Base-by-base conservation (phyloP, 2,329 filamentous ascomycete species). In the Diplodia mutila region DNA sequence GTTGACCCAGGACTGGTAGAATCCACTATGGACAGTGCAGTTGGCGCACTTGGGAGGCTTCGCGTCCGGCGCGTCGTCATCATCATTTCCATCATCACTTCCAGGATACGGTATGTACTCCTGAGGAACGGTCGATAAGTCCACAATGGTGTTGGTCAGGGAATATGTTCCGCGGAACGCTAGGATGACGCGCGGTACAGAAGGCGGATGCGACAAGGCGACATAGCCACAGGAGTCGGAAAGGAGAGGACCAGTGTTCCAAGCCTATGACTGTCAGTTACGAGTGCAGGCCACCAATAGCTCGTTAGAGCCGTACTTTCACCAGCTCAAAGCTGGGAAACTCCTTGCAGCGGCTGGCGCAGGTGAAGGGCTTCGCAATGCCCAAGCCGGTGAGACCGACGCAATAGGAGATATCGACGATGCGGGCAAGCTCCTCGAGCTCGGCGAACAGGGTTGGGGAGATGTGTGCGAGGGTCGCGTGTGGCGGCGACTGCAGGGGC, bases 91-190 rank as follows among this genome's bases (percentile, higher is more conserved):
- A 52, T 80, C 79, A 64, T 78, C 76, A 9, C n/a, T 37, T 48
- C 86, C 84, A 1, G 91, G 91, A 76, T 97, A 99, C 0, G 95
- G 94, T 1, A 93, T 87, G 75, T 98, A 99, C 77, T 91, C 87
- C 78, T 98, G 94, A 14, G 93, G 94, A 2, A 94, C 85, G 1
- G 93, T 96, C 70, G 92, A 93, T 66, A 99, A 84, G 80, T 99
- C 95, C 61, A 93, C 86, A 69, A 99, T 90, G 14, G 94, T 94
- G 77, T 98, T 97, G 65, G 93, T 87, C 73, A 99, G 86, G 71
- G 93, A 97, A 80, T 98, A 97, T 16, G 95, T 98, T 27, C 95
- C 95, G 55, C 95, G 89, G 75, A 98, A 98, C 9, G 93, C 94
- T 46, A 98, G 86, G 54, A 98, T 84, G 67, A 99, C 91, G 68